These are phyloP conservation scores for Linum tenue DNA, from an alignment of 345 rosid genomes.

Conservation along the genomic window DNA sequence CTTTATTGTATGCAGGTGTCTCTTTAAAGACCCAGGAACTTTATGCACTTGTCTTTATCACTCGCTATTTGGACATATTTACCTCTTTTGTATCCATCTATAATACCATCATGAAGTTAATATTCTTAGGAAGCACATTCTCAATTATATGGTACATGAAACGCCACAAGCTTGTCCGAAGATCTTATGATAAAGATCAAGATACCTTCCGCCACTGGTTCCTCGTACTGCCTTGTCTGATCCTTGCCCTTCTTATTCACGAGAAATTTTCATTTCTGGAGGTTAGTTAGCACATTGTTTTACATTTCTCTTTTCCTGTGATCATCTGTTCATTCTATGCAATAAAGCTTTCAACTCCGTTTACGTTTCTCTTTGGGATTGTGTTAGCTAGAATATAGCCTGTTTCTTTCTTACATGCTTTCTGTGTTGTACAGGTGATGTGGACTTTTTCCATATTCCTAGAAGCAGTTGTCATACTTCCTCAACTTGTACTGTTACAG, in stretches of 20 bases:
- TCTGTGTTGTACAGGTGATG: slow-evolving; percentile 36
- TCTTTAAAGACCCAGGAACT: slow-evolving; percentile 90
- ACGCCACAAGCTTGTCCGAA: slow-evolving; percentile 53
- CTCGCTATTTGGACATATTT: slow-evolving; percentile 79
- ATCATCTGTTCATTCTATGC: background rate
- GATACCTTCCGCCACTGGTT: slow-evolving; percentile 63
- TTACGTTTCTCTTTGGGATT: no score
- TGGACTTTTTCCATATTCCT: slow-evolving; percentile 71
- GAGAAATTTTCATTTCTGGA: slow-evolving; percentile 64
- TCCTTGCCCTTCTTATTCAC: slow-evolving; percentile 52
- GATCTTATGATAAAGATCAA: slow-evolving; percentile 69
- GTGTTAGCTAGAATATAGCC: background rate
- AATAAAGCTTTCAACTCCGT: background rate
- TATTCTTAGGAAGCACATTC: slow-evolving; percentile 71
- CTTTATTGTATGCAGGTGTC: slow-evolving; percentile 36
- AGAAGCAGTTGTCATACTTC: slow-evolving; percentile 81
- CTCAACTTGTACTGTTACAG: slow-evolving; percentile 72
- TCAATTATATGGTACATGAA: slow-evolving; percentile 83
- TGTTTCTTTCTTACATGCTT: background rate
- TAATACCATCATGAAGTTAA: slow-evolving; percentile 68
- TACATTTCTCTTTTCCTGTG: background rate
- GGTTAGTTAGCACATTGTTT: slow-evolving; percentile 24
- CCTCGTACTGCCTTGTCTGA: slow-evolving; percentile 56
- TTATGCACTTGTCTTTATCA: slow-evolving; percentile 56
- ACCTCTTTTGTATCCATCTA: slow-evolving; percentile 54